Evolutionary conservation across 1,139 yeast genomes (phyloP), one percentile per base, ranked within the genome.

Genomic region (Diutina rugosa): DNA sequence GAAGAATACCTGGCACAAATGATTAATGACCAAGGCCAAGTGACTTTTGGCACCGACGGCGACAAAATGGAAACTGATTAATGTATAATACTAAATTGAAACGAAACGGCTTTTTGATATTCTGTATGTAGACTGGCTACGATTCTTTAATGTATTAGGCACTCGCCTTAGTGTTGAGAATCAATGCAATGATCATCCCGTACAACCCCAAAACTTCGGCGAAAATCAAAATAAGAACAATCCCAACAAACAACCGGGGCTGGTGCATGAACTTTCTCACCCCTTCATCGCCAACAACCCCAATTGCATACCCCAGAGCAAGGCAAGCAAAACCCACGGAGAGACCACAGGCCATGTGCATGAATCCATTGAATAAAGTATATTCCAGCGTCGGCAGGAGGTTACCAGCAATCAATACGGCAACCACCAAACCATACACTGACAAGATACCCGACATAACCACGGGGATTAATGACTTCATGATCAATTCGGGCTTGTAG

Each of bases 211-310:
- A 80, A 60, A 93, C 99, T 79, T 93, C 98, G 55, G 98, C 97
- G 72, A 93, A 93, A 85, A 93, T 93, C 71, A 93, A 85, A 70
- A 93, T 93, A 74, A 91, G 82, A 67, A 91, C 93, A 72, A 84
- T 84, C 59, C 97, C 97, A 60, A 93, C 99, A 72, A 93, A 93
- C 64, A 93, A 80, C 72, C 97, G 84, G 62, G 97, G 97, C 75
- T 93, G 98, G 71, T 90, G 96, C 82, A 91, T 93, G 64, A 86
- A 85, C 67, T 91, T 96, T 71, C 99, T 86, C 57, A 93, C 98
- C 69, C 99, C 99, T 64, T 91, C 98, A 70, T 93, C 99, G 63
- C 99, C 99, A 56, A 93, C 99, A 61, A 93, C 90, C 63, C 99
- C 99, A 75, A 93, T 93, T 64, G 99, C 96, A 69, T 89, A 93